Conservation (phyloP, 345 rosid species). For the Cardamine chenopodiifolia region DNA sequence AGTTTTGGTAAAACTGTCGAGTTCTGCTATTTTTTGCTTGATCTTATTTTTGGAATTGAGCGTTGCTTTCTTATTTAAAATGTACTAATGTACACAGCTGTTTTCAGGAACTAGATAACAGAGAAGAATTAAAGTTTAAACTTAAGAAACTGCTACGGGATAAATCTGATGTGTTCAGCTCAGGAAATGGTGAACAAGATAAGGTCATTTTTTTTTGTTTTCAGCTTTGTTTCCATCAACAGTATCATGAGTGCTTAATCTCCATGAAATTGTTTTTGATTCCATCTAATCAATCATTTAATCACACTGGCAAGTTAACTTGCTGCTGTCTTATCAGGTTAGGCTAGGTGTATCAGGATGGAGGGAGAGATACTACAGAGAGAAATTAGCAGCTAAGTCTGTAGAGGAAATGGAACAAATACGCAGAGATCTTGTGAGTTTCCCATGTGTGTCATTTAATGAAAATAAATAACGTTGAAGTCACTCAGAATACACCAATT, state of each 20-base stretch:
- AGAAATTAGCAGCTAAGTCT: constrained; percentile 68
- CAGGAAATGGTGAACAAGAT: constrained; percentile 64
- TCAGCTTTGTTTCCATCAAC: background rate
- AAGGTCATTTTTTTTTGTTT: constrained; percentile 53
- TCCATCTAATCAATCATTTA: background rate
- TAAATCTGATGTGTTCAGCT: constrained; percentile 72
- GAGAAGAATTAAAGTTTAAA: constrained; percentile 69
- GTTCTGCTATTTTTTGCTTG: constrained; percentile 22
- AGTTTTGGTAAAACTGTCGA: constrained; percentile 9
- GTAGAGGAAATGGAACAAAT: constrained; percentile 69
- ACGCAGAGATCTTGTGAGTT: constrained; percentile 88
- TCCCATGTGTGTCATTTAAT: constrained; percentile 19
- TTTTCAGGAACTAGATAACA: constrained; percentile 60
- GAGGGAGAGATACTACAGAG: constrained; percentile 94
- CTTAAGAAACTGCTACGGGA: constrained; percentile 70
- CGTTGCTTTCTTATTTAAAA: constrained; percentile 11
- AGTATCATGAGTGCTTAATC: constrained; percentile 15
- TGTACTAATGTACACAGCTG: constrained; percentile 7
- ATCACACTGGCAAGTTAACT: constrained; percentile 7
- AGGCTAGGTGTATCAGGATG: constrained; percentile 84
- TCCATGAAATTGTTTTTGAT: constrained; percentile 13
- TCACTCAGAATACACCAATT: constrained; percentile 17
- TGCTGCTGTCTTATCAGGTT: constrained; percentile 51
- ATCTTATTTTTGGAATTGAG: constrained; percentile 8
- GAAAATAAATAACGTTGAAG: background rate